Evolutionary conservation across 2,329 filamentous ascomycete genomes (phyloP).

Genomic region (Pseudonectria buxi): DNA sequence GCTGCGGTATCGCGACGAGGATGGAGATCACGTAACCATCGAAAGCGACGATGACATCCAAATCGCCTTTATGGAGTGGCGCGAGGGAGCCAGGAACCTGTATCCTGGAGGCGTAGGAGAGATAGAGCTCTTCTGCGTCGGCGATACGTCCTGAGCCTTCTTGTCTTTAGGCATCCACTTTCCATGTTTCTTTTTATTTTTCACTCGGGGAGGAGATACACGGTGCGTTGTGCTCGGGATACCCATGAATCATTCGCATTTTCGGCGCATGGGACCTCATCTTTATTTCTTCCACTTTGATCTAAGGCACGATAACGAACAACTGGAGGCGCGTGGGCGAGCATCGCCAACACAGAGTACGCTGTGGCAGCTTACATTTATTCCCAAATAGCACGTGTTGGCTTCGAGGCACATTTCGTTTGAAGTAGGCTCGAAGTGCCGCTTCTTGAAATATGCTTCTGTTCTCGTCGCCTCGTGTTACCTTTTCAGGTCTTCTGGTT

Average conservation of each 20-base stretch:
- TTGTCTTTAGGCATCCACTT: slow-evolving; percentile 1
- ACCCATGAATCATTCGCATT: slow-evolving; percentile 26
- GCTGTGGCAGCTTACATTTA: slow-evolving; percentile 22
- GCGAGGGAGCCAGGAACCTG: slow-evolving; percentile 56
- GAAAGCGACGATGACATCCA: slow-evolving; percentile 95
- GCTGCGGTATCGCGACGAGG: slow-evolving; percentile 84
- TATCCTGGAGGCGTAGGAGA: slow-evolving; percentile 70
- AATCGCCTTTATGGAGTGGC: slow-evolving; percentile 91
- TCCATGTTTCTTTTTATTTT: slow-evolving; percentile 2
- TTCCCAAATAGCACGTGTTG: slow-evolving; percentile 8
- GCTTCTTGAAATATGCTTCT: no score
- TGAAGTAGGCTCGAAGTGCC: no score
- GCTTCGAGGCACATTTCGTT: not conserved
- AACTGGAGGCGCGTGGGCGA: slow-evolving; percentile 18
- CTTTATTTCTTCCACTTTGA: slow-evolving; percentile 20
- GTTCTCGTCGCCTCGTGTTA: no score
- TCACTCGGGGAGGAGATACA: not conserved
- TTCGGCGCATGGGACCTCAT: slow-evolving; percentile 24
- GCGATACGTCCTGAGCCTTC: slow-evolving; percentile 33
- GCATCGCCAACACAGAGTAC: slow-evolving; percentile 26
- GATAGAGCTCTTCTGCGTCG: slow-evolving; percentile 78
- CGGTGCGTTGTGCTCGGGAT: slow-evolving; percentile 22
- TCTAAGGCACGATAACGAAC: slow-evolving; percentile 20
- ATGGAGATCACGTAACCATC: slow-evolving; percentile 88
- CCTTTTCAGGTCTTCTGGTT: no score